Percentiles rank a stretch among this genome's conserved stretches.
phyloP scores from a whole-genome alignment of 2,329 filamentous ascomycete species.

The Microcyclospora pomicola region DNA sequence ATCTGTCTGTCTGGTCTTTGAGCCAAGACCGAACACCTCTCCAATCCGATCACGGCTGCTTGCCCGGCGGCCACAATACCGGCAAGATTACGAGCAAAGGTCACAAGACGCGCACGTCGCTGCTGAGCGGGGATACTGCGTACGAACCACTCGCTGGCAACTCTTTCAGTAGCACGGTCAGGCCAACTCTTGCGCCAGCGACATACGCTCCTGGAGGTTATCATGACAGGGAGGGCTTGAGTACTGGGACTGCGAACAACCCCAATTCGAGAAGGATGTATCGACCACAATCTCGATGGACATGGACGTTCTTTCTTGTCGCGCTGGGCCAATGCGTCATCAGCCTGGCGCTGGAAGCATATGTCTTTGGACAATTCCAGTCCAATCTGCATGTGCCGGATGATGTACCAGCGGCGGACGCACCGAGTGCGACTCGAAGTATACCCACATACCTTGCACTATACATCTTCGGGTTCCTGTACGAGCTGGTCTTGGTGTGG shows the following conservation, averaged over 20 bases:
- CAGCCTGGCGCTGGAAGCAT: slow-evolving; percentile 74
- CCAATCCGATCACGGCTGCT: no score
- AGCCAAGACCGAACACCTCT: no score
- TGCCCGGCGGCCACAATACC: slow-evolving; percentile 13
- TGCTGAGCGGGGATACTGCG: slow-evolving; percentile 35
- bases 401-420: slow-evolving; percentile 2
- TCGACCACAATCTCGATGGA: slow-evolving; percentile 73
- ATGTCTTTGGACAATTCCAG: slow-evolving; percentile 82
- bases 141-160: slow-evolving; percentile 36
- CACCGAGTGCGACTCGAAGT: slow-evolving; percentile 38
- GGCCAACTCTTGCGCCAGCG: no score
- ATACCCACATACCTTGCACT: slow-evolving; percentile 93
- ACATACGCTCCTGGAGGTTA: slow-evolving; percentile 30
- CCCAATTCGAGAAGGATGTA: slow-evolving; percentile 44
- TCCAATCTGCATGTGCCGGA: slow-evolving; percentile 29
- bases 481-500: slow-evolving; percentile 79
- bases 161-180: slow-evolving; percentile 6
- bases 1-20: no score
- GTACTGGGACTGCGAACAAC: slow-evolving; percentile 20
- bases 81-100: slow-evolving; percentile 34
- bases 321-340: slow-evolving; percentile 64
- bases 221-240: slow-evolving; percentile 39
- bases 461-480: slow-evolving; percentile 94
- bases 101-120: slow-evolving; percentile 44
- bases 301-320: slow-evolving; percentile 67